Evolutionary conservation across 805 yeast genomes (phyloP).

Genomic region (Lachancea quebecensis): DNA sequence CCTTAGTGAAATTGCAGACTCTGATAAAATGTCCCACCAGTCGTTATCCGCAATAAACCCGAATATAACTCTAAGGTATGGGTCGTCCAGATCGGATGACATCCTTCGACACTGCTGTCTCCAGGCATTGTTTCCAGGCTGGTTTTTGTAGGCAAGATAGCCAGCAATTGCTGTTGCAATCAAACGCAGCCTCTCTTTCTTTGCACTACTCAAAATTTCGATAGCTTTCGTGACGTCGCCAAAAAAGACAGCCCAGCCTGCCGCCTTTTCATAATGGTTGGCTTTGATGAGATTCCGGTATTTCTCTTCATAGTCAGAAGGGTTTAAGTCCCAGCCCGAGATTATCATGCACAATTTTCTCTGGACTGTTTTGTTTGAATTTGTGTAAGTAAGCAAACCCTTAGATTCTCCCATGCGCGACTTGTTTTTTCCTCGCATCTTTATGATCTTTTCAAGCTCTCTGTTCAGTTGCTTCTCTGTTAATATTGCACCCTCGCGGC

Average conservation of each 20-base stretch:
- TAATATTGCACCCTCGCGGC: slow-evolving; percentile 25
- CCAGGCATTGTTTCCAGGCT: slow-evolving; percentile 68
- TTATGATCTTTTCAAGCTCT: slow-evolving; percentile 35
- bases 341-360: slow-evolving; percentile 74
- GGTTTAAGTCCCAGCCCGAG: slow-evolving; percentile 85
- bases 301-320: slow-evolving; percentile 65
- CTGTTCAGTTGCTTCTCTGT: slow-evolving; percentile 30
- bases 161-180: slow-evolving; percentile 96
- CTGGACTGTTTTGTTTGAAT: slow-evolving; percentile 44
- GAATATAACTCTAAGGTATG: slow-evolving; percentile 85
- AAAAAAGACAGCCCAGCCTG: slow-evolving; percentile 95
- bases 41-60: slow-evolving; percentile 91
- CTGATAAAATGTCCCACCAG: slow-evolving; percentile 95
- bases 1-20: slow-evolving; percentile 75
- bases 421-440: slow-evolving; percentile 32
- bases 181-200: slow-evolving; percentile 59
- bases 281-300: slow-evolving; percentile 46
- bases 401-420: slow-evolving; percentile 18
- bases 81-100: slow-evolving; percentile 83
- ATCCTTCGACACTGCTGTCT: slow-evolving; percentile 84
- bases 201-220: slow-evolving; percentile 66
- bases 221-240: slow-evolving; percentile 82
- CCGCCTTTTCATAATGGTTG: slow-evolving; percentile 80
- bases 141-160: slow-evolving; percentile 42
- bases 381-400: slow-evolving; percentile 16